These are phyloP conservation scores for Omphalotus olearius DNA, from an alignment of 1,284 basidiomycete species.

Conservation along the genomic window DNA sequence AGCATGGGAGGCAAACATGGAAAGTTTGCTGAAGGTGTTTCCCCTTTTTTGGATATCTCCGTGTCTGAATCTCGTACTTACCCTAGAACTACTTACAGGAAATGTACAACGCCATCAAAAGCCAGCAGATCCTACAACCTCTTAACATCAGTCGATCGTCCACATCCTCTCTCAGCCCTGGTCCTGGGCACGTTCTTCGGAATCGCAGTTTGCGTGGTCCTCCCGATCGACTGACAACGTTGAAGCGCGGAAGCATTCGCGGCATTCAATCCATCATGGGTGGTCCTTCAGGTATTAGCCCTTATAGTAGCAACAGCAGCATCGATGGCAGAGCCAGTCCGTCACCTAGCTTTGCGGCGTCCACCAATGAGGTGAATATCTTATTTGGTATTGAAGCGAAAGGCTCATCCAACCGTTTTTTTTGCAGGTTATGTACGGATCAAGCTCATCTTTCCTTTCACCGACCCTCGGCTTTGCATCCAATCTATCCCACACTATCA, in stretches of 20 bases:
- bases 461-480: conserved; percentile 92
- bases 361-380: conserved; percentile 67
- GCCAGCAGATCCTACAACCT: conserved; percentile 88
- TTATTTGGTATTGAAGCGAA: not conserved
- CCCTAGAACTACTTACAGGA: conserved; percentile 56
- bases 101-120: conserved; percentile 90
- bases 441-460: conserved; percentile 60
- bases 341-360: conserved; percentile 84
- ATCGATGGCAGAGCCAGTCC: conserved; percentile 85
- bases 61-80: not conserved
- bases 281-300: conserved; percentile 53
- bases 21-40: conserved; percentile 77
- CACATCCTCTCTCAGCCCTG: conserved; percentile 50
- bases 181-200: conserved; percentile 44
- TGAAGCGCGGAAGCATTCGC: conserved; percentile 87
- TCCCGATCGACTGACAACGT: conserved; percentile 67
- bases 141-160: conserved; percentile 46
- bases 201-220: conserved; percentile 66
- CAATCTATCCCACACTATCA: conserved; percentile 94
- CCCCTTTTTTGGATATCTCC: conserved; percentile 2
- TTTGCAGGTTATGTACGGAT: conserved; percentile 39
- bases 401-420: conserved; percentile 1
- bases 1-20: conserved; percentile 83
- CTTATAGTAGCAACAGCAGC: conserved; percentile 77
- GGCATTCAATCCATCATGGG: conserved; percentile 78